phyloP scores from a whole-genome alignment of 2,329 filamentous ascomycete genomes.

The Aspergillus flavus region DNA sequence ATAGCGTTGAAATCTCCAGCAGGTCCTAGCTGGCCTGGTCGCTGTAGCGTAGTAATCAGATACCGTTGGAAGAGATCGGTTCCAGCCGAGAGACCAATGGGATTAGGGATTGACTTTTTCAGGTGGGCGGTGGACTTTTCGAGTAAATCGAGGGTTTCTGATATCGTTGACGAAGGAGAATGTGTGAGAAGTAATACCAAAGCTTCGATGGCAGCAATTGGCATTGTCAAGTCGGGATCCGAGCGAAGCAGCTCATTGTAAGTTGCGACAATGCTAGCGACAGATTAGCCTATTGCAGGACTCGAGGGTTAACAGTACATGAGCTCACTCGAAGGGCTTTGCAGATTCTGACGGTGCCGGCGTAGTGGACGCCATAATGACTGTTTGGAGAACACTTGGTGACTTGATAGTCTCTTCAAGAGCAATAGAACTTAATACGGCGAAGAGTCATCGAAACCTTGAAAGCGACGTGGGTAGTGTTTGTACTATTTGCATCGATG shows the following conservation, averaged over 20 bases:
- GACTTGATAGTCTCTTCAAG: conserved; percentile 11
- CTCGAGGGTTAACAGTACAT: background rate
- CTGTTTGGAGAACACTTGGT: conserved; percentile 4
- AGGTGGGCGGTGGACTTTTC: conserved; percentile 75
- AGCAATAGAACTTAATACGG: conserved; percentile 2
- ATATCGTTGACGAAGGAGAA: conserved; percentile 80
- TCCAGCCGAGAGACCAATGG: conserved; percentile 87
- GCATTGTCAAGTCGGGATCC: conserved; percentile 89
- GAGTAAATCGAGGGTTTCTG: conserved; percentile 88
- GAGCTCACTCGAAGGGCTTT: conserved; percentile 44
- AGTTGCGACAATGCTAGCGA: conserved; percentile 60
- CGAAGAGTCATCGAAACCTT: conserved; percentile 28
- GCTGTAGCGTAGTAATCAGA: conserved; percentile 72
- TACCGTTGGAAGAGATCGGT: conserved; percentile 96
- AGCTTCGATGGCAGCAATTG: conserved; percentile 90
- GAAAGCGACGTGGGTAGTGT: conserved; percentile 29
- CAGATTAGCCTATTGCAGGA: conserved; percentile 3
- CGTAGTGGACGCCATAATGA: conserved; percentile 34
- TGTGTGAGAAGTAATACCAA: conserved; percentile 83
- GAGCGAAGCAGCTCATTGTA: conserved; percentile 65
- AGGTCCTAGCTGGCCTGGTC: conserved; percentile 53
- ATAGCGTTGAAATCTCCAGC: conserved; percentile 78
- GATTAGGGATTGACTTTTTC: conserved; percentile 78
- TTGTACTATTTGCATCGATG: conserved; percentile 36
- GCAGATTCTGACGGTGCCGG: conserved; percentile 25